phyloP scores from a whole-genome alignment of 73 alveolate species.

The Paramecium primaurelia region DNA sequence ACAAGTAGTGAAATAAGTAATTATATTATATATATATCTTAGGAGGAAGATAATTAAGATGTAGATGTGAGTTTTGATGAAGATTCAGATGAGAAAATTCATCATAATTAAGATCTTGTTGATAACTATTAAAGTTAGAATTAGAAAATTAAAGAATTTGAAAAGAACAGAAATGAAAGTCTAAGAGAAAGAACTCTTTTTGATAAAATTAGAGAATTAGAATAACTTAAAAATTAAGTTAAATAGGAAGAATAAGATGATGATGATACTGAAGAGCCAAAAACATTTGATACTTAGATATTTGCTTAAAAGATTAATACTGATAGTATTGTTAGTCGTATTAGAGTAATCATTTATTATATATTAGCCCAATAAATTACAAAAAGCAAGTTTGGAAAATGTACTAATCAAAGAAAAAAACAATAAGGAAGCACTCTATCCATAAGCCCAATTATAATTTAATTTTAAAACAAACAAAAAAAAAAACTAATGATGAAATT shows the following conservation, averaged over 20 bases:
- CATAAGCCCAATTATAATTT: not conserved
- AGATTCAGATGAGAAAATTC: not conserved
- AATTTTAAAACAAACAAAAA: not conserved
- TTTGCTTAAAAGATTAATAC: not conserved
- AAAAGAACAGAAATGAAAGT: not conserved
- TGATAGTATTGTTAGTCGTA: not conserved
- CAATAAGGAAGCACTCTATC: not conserved
- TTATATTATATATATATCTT: not conserved
- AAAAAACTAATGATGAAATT: not conserved
- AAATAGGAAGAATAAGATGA: not conserved
- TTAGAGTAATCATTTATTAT: not conserved
- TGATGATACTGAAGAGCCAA: not conserved
- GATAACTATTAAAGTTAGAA: not conserved
- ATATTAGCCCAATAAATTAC: not conserved
- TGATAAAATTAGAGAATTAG: conserved; percentile 18
- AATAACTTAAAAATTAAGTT: not conserved
- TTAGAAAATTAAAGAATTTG: not conserved
- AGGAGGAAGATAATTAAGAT: not conserved
- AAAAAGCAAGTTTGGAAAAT: not conserved
- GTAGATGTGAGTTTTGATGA: not conserved
- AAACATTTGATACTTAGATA: not conserved
- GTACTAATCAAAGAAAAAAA: not conserved
- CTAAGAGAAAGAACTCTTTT: not conserved
- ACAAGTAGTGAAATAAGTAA: not conserved
- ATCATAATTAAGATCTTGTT: not conserved